Conservation (phyloP, 2,329 filamentous ascomycete species). For the Rutstroemia sydowiana region DNA sequence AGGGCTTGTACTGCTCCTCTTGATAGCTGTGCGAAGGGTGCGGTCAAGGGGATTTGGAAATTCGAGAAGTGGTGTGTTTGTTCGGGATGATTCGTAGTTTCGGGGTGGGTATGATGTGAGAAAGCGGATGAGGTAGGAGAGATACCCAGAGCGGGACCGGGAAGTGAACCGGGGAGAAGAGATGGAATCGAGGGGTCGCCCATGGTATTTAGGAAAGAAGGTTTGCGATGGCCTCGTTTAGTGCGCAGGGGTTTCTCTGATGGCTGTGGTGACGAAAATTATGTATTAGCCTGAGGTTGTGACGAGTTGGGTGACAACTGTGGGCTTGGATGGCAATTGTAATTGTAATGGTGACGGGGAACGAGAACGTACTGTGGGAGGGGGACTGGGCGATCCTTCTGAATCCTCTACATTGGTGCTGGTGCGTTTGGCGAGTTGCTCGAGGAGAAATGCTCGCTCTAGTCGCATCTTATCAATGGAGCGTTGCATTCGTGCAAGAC, state of each 20-base stretch:
- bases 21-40: conserved; percentile 15
- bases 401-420: conserved; percentile 71
- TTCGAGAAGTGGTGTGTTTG: conserved; percentile 30
- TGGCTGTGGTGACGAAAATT: conserved; percentile 42
- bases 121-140: conserved; percentile 47
- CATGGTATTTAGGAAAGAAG: conserved; percentile 34
- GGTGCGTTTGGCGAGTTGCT: conserved; percentile 67
- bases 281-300: conserved; percentile 13
- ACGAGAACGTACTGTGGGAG: conserved; percentile 67
- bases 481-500: conserved; percentile 72
- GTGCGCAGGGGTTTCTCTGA: conserved; percentile 71
- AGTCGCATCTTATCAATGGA: conserved; percentile 88
- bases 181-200: conserved; percentile 36
- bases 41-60: conserved; percentile 6
- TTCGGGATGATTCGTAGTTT: conserved; percentile 24
- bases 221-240: conserved; percentile 64
- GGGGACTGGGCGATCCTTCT: conserved; percentile 72
- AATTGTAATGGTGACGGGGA: conserved; percentile 10
- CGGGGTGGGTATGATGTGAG: conserved; percentile 42
- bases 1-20: too few relatives aligned
- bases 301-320: conserved; percentile 12
- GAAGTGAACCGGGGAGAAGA: conserved; percentile 39
- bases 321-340: conserved; percentile 6
- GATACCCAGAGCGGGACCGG: conserved; percentile 36
- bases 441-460: conserved; percentile 68